Evolutionary conservation across 257 asterid genomes (phyloP).

Genomic region (Gentiana straminea): DNA sequence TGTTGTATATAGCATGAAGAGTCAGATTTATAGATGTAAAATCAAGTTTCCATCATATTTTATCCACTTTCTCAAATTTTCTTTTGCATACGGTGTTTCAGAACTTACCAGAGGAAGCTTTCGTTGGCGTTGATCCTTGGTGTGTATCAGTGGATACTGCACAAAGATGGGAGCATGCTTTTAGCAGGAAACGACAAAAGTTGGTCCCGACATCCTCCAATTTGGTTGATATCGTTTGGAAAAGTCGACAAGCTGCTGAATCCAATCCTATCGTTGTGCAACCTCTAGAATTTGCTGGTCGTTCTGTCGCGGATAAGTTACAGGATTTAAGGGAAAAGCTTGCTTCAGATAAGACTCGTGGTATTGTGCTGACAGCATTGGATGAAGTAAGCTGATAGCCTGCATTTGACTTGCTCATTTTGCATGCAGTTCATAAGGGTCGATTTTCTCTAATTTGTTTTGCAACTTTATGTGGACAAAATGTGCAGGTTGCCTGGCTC

Average conservation of each 20-base stretch:
- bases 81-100: slow-evolving; percentile 18
- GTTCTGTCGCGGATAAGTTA: slow-evolving; percentile 71
- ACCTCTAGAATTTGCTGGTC: slow-evolving; percentile 70
- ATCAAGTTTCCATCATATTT: not conserved
- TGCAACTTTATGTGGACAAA: slow-evolving; percentile 11
- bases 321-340: slow-evolving; percentile 76
- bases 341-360: slow-evolving; percentile 50
- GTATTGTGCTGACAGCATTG: slow-evolving; percentile 61
- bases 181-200: slow-evolving; percentile 66
- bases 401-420: slow-evolving; percentile 3
- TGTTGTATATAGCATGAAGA: not conserved
- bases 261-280: slow-evolving; percentile 62
- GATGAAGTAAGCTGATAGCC: slow-evolving; percentile 56
- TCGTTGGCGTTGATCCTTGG: slow-evolving; percentile 93
- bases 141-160: slow-evolving; percentile 91
- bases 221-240: slow-evolving; percentile 94
- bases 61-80: not conserved
- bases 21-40: not conserved
- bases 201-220: slow-evolving; percentile 54
- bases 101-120: slow-evolving; percentile 68
- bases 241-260: slow-evolving; percentile 57
- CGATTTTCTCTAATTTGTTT: slow-evolving; percentile 3
- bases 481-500: slow-evolving; percentile 83
- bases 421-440: slow-evolving; percentile 1
- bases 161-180: slow-evolving; percentile 70